A percentile compares a stretch with the other conserved stretches of the same genome.
phyloP scores from a whole-genome alignment of 202 grass and related monocot species.

The Cymbopogon flexuosus region DNA sequence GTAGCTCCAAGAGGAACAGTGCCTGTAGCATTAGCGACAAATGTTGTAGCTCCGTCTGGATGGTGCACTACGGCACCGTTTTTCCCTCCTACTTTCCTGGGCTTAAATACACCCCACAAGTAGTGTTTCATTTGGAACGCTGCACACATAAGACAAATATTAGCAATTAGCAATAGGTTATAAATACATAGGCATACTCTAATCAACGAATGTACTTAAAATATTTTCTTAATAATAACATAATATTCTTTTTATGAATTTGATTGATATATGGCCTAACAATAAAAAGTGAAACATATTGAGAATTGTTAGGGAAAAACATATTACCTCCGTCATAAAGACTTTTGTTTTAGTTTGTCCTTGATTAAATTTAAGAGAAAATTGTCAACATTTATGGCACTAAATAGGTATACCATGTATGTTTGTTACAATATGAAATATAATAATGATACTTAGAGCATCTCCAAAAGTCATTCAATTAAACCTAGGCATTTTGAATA shows the following conservation, averaged over 20 bases:
- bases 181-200: no score
- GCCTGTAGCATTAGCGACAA: background rate
- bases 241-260: background rate
- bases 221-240: background rate
- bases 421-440: no score
- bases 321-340: no score
- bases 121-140: slow-evolving; percentile 51
- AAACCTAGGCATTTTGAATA: no score
- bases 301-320: no score
- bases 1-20: background rate
- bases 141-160: slow-evolving; percentile 10
- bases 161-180: background rate
- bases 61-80: background rate
- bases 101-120: slow-evolving; percentile 65
- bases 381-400: no score
- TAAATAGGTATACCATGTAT: no score
- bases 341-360: no score
- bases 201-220: background rate
- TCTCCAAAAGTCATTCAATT: no score
- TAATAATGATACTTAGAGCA: no score
- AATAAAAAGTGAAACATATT: no score
- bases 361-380: no score
- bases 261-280: background rate
- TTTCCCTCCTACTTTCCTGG: background rate
- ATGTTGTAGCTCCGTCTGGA: background rate